Percentiles rank a stretch among this genome's conserved stretches.
Conservation (phyloP, 306 rosid species). For the Prunus campanulata region DNA sequence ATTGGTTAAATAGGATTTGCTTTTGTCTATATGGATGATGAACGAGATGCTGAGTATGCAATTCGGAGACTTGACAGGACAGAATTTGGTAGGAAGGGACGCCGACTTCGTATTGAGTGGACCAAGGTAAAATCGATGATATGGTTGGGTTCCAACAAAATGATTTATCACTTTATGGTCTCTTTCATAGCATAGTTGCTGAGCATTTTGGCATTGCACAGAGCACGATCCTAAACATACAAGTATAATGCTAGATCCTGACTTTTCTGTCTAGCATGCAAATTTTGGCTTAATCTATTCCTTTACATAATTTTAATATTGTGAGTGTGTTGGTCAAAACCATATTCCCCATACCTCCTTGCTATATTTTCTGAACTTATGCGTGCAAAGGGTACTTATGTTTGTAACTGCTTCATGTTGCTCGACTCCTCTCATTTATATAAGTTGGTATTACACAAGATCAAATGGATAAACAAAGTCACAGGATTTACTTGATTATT, state of each 20-base stretch:
- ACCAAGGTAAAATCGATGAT: constrained; percentile 47
- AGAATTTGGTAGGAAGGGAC: constrained; percentile 83
- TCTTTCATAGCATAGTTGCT: background rate
- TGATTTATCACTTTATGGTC: background rate
- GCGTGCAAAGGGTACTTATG: constrained; percentile 13
- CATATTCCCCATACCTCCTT: background rate
- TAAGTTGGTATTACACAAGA: background rate
- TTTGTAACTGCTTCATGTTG: constrained; percentile 18
- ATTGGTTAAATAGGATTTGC: constrained; percentile 63
- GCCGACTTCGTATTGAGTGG: constrained; percentile 84
- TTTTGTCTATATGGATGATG: constrained; percentile 82
- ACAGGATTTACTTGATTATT: constrained; percentile 7
- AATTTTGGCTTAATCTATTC: background rate
- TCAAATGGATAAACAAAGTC: constrained; percentile 8
- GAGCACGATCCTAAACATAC: background rate
- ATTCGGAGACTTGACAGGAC: constrained; percentile 82
- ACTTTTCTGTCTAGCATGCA: background rate
- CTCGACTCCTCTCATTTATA: background rate
- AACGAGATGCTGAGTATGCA: constrained; percentile 83
- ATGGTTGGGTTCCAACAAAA: background rate
- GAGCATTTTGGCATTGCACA: background rate
- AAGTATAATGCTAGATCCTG: background rate
- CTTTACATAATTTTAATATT: background rate
- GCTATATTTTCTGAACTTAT: background rate
- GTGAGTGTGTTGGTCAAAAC: background rate